Percentiles rank a stretch among this genome's conserved stretches.
Evolutionary conservation across 805 yeast species (phyloP).

Genomic region (Teunomyces panamensis): DNA sequence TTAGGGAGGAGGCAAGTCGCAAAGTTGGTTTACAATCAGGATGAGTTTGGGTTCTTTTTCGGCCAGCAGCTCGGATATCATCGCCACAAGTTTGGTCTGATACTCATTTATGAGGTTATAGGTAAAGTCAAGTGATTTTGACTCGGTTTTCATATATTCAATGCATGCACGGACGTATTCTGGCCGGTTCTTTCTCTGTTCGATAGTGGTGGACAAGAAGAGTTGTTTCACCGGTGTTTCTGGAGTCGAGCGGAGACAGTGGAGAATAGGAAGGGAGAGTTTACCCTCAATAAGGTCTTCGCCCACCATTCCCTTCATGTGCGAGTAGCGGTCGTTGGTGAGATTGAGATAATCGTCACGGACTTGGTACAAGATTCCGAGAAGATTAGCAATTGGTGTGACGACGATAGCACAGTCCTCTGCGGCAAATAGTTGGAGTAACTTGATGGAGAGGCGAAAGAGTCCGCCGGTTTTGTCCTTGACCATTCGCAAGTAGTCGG

Average conservation of each 20-base stretch:
- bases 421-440: slow-evolving; percentile 45
- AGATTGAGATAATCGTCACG: slow-evolving; percentile 82
- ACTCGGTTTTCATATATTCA: slow-evolving; percentile 16
- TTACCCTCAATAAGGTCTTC: slow-evolving; percentile 92
- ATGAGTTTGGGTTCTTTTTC: neutral
- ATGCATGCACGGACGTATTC: slow-evolving; percentile 8
- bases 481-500: slow-evolving; percentile 73
- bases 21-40: neutral
- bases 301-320: slow-evolving; percentile 66
- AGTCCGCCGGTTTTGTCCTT: slow-evolving; percentile 86
- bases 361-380: slow-evolving; percentile 85
- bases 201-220: neutral
- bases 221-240: slow-evolving; percentile 20
- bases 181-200: neutral
- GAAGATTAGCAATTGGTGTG: slow-evolving; percentile 62
- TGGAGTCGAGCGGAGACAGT: slow-evolving; percentile 28
- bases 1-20: slow-evolving; percentile 4
- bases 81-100: slow-evolving; percentile 15
- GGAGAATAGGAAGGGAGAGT: slow-evolving; percentile 81
- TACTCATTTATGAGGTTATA: slow-evolving; percentile 19
- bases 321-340: slow-evolving; percentile 44
- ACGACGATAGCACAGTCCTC: slow-evolving; percentile 21
- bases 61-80: slow-evolving; percentile 6
- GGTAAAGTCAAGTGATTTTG: slow-evolving; percentile 26
- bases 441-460: slow-evolving; percentile 67